Percentiles rank a stretch among this genome's conserved stretches.
Conservation (phyloP, 768 basidiomycete genomes). For the Clathrus columnatus region DNA sequence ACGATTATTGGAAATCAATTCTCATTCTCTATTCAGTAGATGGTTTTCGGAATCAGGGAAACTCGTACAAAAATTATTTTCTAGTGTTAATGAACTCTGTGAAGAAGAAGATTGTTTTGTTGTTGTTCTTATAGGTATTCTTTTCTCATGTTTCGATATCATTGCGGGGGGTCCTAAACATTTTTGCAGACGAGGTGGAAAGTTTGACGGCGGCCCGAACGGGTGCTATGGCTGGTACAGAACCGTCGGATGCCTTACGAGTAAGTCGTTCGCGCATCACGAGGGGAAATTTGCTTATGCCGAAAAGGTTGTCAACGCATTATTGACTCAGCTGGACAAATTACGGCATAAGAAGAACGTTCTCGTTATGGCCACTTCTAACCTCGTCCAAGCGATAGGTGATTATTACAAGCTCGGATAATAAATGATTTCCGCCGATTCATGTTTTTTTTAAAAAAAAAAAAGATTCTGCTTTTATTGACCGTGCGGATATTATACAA, state of each 20-base stretch:
- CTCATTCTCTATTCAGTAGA: conserved; percentile 94
- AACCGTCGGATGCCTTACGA: conserved; percentile 89
- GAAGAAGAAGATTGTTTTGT: conserved; percentile 90
- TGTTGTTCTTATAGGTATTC: conserved; percentile 82
- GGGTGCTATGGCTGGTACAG: conserved; percentile 90
- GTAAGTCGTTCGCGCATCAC: conserved; percentile 33
- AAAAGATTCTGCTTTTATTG: conserved; percentile 88
- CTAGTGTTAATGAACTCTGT: conserved; percentile 79
- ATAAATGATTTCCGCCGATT: background rate
- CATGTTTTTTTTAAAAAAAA: background rate
- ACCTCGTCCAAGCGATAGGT: conserved; percentile 93
- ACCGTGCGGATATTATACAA: conserved; percentile 94
- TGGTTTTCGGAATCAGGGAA: conserved; percentile 99
- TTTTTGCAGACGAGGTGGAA: conserved; percentile 81
- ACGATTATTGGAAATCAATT: conserved; percentile 92
- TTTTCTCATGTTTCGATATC: background rate
- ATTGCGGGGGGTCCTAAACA: background rate
- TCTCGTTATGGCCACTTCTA: conserved; percentile 92
- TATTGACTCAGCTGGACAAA: conserved; percentile 94
- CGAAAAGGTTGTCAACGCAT: conserved; percentile 90
- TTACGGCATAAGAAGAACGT: conserved; percentile 90
- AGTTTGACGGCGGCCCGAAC: conserved; percentile 90
- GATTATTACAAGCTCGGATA: conserved; percentile 12
- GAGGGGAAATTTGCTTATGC: background rate
- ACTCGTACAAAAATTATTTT: conserved; percentile 89